Evolutionary conservation across 2,329 filamentous ascomycete genomes (phyloP), one percentile per base, ranked within the genome.

Genomic region (Hypoxylon sp.): DNA sequence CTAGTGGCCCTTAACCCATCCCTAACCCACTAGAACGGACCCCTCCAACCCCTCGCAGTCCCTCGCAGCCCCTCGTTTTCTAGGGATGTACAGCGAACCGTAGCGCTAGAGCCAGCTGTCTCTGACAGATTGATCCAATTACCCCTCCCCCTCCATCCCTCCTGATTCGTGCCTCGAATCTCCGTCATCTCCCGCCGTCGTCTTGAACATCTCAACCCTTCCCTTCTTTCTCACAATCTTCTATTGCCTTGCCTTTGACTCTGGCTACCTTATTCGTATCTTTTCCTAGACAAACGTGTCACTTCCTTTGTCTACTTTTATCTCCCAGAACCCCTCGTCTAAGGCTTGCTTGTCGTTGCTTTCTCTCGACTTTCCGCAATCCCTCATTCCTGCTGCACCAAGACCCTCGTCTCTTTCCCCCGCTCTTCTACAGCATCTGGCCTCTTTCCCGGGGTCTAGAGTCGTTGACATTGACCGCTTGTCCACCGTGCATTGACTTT

Each of bases 391-490:
- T n/a, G 31, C 52, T 57, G 48, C 50, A n/a, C 56, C 15, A 62
- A 37, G 52, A 55, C 37, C 48, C 48, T 62, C 56, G 37, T 60
- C 62, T 47, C 46, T 31, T 44, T 42, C 65, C 68, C 48, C 66
- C 35, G 53, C 50, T 57, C 50, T 51, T 59, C 52, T 56, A 37
- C 57, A 66, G 13, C 19, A 50, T 54, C 60, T 44, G 79, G 56
- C 48, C 67, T 59, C 62, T 68, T 62, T 71, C 67, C 58, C 51
- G 67, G 69, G 65, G 54, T 47, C 42, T 50, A 71, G 67, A 69
- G 65, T 66, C 65, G 59, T 69, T 54, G 59, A 65, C 56, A 68
- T 64, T 70, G 69, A 68, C 66, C 61, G 50, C 62, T 65, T 67
- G 62, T 59, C 72, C 60, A 65, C 67, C 58, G 59, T 63, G 62